Base-by-base conservation (phyloP, 345 rosid species). In the Pistacia integerrima region DNA sequence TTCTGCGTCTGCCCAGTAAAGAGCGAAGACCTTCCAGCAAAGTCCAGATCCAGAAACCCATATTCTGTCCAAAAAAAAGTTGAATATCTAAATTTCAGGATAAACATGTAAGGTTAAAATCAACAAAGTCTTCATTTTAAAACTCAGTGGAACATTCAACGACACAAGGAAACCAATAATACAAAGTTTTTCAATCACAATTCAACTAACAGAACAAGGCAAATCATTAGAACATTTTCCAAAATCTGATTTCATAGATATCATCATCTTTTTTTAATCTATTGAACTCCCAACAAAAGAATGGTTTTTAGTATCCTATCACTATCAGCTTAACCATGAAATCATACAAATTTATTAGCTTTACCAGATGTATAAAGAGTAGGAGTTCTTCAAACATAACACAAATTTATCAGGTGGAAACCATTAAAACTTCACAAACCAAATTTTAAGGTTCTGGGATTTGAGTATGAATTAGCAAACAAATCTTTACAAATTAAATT, bases 1-100 rank as follows among this genome's bases (percentile, higher is more conserved):
- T 25, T 25, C 25, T 25, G 25, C 25, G 25, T 25, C 25, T 25
- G 25, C 25, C 25, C 1, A 59, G 85, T 84, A 69, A 88, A 79
- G 2, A 88, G 82, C 65, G 81, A 18, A 84, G 73, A 6, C 82
- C 86, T 79, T 84, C 89, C 58, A 85, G 64, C 8, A 84, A 78
- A 25, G 81, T 79, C 91, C 89, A 82, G 16, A 88, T 79, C 91
- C 87, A 82, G 12, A 88, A 82, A 5, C 91, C 89, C 87, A 88
- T 84, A 56, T 75, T 72, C 83, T 68, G 77, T 78, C 35, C 9
- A 67, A 18, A n/a, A 20, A 49, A 1, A 33, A 18, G 38, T 5
- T 68, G 51, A 17, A 77, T 11, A 59, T 61, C 35, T 60, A 52
- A 76, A 5, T 58, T n/a, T 52, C 16, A 22, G 4, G 35, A 17